phyloP scores from a whole-genome alignment of 1,139 yeast species.

The Suhomyces wounanorum region DNA sequence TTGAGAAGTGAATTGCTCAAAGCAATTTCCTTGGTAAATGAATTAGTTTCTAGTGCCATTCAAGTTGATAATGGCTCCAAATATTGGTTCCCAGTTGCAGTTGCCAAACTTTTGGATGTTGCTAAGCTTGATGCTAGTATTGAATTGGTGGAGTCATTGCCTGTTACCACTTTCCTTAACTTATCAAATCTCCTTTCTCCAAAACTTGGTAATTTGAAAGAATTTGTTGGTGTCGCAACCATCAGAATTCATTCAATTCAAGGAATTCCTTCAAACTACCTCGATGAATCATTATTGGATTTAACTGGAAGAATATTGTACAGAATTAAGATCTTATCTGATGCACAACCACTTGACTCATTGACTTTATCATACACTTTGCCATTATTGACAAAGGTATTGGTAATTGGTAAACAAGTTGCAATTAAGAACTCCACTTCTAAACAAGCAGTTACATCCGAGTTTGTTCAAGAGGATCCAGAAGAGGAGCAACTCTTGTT shows the following conservation, averaged over 20 bases:
- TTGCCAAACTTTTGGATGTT: constrained; percentile 46
- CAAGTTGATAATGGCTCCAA: constrained; percentile 68
- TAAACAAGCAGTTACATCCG: constrained; percentile 54
- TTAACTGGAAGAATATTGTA: constrained; percentile 68
- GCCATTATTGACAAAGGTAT: constrained; percentile 67
- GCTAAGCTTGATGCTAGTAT: constrained; percentile 36
- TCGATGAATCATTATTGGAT: constrained; percentile 54
- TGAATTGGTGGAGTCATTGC: constrained; percentile 41
- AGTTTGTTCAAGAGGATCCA: constrained; percentile 74
- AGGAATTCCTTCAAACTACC: constrained; percentile 42
- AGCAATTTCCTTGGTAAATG: constrained; percentile 54
- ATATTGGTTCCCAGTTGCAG: constrained; percentile 72
- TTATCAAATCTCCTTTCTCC: constrained; percentile 46
- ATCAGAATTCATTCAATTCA: constrained; percentile 52
- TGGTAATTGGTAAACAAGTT: constrained; percentile 59
- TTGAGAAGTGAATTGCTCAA: constrained; percentile 44
- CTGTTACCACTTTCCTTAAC: constrained; percentile 42
- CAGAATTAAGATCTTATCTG: constrained; percentile 72
- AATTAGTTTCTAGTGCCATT: constrained; percentile 52
- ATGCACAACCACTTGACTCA: constrained; percentile 69
- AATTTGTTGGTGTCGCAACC: constrained; percentile 66
- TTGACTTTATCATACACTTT: constrained; percentile 69
- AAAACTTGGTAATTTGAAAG: constrained; percentile 53
- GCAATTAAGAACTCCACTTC: constrained; percentile 53
- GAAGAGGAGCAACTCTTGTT: constrained; percentile 84